Base-by-base conservation (phyloP, 2,329 filamentous ascomycete species). In the Akanthomyces uredinophilus region DNA sequence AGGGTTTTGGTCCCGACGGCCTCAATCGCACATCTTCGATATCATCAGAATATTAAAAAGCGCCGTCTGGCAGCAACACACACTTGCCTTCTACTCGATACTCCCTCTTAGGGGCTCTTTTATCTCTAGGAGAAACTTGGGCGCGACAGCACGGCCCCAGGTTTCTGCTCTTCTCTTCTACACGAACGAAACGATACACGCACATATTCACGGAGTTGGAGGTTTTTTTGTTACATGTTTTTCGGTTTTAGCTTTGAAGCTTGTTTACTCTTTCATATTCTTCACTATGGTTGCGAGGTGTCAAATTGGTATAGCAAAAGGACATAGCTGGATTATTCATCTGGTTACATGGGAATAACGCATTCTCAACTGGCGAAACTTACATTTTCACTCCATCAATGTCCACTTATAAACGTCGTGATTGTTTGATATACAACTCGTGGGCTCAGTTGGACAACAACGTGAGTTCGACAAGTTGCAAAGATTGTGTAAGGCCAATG, bases 111-210 rank as follows among this genome's bases (percentile, higher is more conserved):
- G 3, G 37, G 14, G 18, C 16, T 46, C 6, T 60, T 47, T 39
- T 27, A 37, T n/a, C 14, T 11, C 6, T 27, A 60, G 24, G 13
- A 32, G 37, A 51, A 32, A 29, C n/a, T 43, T 51, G 32, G 51
- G 51, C 50, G 39, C 18, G 43, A 61, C 59, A 61, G 59, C 51
- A 61, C 51, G 59, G 51, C 43, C 52, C 47, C 47, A 55, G 8
- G 24, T 47, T 29, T 49, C 13, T 35, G 35, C n/a, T 50, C n/a
- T 13, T 57, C 39, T 16, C 5, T 41, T 57, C 37, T 10, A 24
- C 57, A 62, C 52, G 60, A 62, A 44, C 37, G 53, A 43, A 56
- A 62, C 60, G 60, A 62, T 41, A 52, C 46, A 56, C n/a, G 43
- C 49, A 56, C 56, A 61, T 35, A 57, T 52, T 53, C 35, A 50